Evolutionary conservation across 352 stramenopile species (phyloP).

Genomic region (Peronospora tabacina): DNA sequence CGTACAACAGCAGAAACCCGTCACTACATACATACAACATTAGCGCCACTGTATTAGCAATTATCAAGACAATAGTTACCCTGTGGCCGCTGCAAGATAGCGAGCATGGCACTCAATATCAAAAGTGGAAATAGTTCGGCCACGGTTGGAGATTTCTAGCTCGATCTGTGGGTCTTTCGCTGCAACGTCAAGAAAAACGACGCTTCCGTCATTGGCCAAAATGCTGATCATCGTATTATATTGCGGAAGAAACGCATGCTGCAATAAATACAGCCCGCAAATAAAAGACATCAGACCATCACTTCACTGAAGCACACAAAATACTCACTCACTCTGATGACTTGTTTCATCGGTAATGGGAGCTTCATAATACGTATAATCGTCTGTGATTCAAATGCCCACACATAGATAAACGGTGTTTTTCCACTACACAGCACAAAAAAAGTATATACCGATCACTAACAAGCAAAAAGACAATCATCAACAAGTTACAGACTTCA

Average conservation of each 20-base stretch:
- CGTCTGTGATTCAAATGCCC: slow-evolving; percentile 76
- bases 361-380: slow-evolving; percentile 84
- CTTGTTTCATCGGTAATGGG: slow-evolving; percentile 55
- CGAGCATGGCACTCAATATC: slow-evolving; percentile 62
- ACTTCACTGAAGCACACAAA: neutral
- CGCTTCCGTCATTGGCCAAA: slow-evolving; percentile 50
- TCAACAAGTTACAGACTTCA: neutral
- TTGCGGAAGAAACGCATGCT: slow-evolving; percentile 66
- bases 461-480: neutral
- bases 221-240: slow-evolving; percentile 55
- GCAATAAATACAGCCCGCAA: neutral
- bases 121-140: slow-evolving; percentile 48
- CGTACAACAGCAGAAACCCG: slow-evolving; percentile 70
- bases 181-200: slow-evolving; percentile 71
- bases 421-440: slow-evolving; percentile 34
- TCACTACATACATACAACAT: slow-evolving; percentile 34
- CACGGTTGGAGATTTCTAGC: slow-evolving; percentile 54
- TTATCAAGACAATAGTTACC: slow-evolving; percentile 29
- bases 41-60: neutral
- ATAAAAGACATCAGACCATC: neutral
- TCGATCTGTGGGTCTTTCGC: slow-evolving; percentile 64
- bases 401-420: slow-evolving; percentile 76
- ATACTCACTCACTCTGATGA: slow-evolving; percentile 39
- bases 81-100: slow-evolving; percentile 58
- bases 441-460: neutral